These are phyloP conservation scores for Chaetomium globosum DNA, from an alignment of 2,329 filamentous ascomycete genomes.

Conservation along the genomic window DNA sequence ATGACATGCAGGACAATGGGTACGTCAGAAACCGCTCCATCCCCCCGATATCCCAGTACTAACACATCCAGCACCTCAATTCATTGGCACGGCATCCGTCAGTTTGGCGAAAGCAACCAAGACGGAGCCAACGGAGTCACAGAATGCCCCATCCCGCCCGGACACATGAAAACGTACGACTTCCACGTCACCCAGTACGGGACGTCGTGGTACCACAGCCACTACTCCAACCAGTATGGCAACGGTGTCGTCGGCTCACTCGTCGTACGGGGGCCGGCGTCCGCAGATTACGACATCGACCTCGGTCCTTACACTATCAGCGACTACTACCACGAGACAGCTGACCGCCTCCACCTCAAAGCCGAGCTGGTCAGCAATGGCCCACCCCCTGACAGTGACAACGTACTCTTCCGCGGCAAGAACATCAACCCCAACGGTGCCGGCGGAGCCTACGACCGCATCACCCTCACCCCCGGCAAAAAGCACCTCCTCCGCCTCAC, in stretches of 20 bases:
- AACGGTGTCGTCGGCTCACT: conserved; percentile 57
- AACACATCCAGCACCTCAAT: conserved; percentile 43
- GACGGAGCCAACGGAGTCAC: conserved; percentile 52
- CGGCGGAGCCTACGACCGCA: conserved; percentile 39
- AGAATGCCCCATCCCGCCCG: conserved; percentile 48
- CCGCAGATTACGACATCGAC: conserved; percentile 57
- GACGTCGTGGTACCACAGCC: conserved; percentile 52
- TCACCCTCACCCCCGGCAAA: conserved; percentile 46
- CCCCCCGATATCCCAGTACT: background rate
- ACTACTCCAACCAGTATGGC: conserved; percentile 54
- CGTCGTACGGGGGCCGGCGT: conserved; percentile 53
- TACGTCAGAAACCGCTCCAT: conserved; percentile 3
- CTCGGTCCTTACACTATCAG: conserved; percentile 53
- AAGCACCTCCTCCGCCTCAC: conserved; percentile 53
- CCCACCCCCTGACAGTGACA: conserved; percentile 41
- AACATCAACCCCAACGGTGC: conserved; percentile 39
- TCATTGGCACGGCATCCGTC: conserved; percentile 54
- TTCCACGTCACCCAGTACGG: conserved; percentile 46
- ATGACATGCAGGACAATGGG: conserved; percentile 38
- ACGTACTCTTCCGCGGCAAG: conserved; percentile 49
- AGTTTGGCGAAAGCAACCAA: conserved; percentile 47
- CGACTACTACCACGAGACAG: conserved; percentile 52
- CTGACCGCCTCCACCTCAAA: conserved; percentile 38
- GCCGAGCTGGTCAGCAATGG: conserved; percentile 35
- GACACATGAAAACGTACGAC: conserved; percentile 42